phyloP scores from a whole-genome alignment of 2,329 filamentous ascomycete genomes.

The Microsporum canis region DNA sequence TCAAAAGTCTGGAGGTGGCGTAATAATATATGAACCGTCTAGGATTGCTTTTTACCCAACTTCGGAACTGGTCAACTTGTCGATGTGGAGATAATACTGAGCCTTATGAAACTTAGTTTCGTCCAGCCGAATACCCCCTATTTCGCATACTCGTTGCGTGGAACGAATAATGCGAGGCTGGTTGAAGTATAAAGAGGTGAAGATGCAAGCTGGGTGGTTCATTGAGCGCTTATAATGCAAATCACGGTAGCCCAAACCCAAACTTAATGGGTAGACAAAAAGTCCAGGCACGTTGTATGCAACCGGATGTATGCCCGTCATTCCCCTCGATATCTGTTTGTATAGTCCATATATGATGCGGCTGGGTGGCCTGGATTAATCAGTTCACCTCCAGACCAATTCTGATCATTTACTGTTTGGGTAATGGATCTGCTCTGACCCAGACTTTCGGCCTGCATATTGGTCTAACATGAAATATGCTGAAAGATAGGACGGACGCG shows the following conservation, averaged over 20 bases:
- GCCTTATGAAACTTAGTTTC: conserved; percentile 14
- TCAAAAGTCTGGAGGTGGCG: conserved; percentile 3
- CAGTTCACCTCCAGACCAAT: not conserved
- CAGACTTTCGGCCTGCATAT: conserved; percentile 2
- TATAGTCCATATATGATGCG: not conserved
- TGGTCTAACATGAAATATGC: not conserved
- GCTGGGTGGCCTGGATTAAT: not conserved
- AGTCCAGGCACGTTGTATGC: not conserved
- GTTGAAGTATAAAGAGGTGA: not conserved
- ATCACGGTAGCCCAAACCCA: not conserved
- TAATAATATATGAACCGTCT: conserved; percentile 7
- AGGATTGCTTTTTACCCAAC: conserved; percentile 4
- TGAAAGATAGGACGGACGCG: not conserved
- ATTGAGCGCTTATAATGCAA: not conserved
- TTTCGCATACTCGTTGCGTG: not conserved
- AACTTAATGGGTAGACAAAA: not conserved
- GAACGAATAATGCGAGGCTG: not conserved
- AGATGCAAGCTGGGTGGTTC: not conserved
- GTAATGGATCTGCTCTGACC: not conserved
- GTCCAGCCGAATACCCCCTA: conserved; percentile 7
- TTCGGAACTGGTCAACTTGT: conserved; percentile 7
- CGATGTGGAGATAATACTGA: conserved; percentile 13
- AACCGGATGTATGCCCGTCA: not conserved
- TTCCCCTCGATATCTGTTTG: not conserved
- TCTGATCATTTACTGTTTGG: not conserved